Conservation (phyloP, 2,329 filamentous ascomycete genomes). For the Trichothecium sympodiale region DNA sequence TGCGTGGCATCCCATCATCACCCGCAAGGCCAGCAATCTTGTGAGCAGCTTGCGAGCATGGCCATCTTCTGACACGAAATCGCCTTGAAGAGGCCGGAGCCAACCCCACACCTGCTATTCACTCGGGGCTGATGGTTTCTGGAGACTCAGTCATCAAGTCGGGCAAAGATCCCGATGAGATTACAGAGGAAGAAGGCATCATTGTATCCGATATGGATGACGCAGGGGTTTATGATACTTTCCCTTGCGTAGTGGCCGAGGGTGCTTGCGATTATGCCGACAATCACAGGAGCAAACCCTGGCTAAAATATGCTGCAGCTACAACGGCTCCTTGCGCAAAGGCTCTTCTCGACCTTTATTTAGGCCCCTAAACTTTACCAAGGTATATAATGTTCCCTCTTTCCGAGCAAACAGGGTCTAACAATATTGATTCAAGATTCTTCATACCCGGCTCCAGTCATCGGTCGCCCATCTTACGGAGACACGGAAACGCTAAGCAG, state of each 20-base stretch:
- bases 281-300: slow-evolving; percentile 12
- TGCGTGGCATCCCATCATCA: slow-evolving; percentile 10
- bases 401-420: too few species aligned
- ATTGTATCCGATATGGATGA: slow-evolving; percentile 22
- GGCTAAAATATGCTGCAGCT: slow-evolving; percentile 26
- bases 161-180: slow-evolving; percentile 18
- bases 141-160: slow-evolving; percentile 27
- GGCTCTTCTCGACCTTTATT: neutral
- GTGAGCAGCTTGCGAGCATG: too few species aligned
- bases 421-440: too few species aligned
- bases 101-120: slow-evolving; percentile 8
- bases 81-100: too few species aligned
- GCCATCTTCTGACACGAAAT: too few species aligned
- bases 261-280: slow-evolving; percentile 23
- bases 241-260: slow-evolving; percentile 19
- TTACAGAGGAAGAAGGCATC: neutral
- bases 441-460: too few species aligned
- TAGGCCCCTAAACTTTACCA: too few species aligned
- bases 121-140: slow-evolving; percentile 24
- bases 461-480: too few species aligned
- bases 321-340: slow-evolving; percentile 20
- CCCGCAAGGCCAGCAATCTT: too few species aligned
- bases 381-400: too few species aligned
- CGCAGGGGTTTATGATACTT: slow-evolving; percentile 10
- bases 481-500: too few species aligned